Evolutionary conservation across 257 asterid genomes (phyloP), one percentile per base, ranked within the genome.

Genomic region (Solanum bulbocastanum): DNA sequence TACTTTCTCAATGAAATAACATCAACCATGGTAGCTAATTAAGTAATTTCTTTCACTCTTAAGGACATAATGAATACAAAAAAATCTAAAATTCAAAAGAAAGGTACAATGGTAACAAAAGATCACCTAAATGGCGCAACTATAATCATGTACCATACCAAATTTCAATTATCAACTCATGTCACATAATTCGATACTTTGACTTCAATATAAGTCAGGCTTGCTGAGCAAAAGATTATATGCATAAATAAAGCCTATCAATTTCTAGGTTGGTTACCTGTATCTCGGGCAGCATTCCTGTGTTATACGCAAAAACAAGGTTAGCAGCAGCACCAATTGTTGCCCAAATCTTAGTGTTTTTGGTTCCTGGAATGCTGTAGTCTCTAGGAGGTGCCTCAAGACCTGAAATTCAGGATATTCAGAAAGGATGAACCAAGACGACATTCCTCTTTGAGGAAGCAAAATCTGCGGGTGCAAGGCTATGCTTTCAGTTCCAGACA

Each of bases 201-300:
- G 37, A 78, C 62, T 78, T 78, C 65, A 78, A 1, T 42, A 25
- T 25, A n/a, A 13, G 84, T 14, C 62, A 7, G 25, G 65, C 42
- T 16, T 42, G 15, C 22, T 78, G 84, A 42, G 23, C 60, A 42
- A 78, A 78, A 78, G 11, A 40, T 78, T 1, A 42, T 42, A 42
- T 8, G 20, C 84, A 79, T 15, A 79, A 5, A 11, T 86, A 49
- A 33, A 83, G 44, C n/a, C 30, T 16, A 83, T 65, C 22, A 42
- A 86, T 75, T 49, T 46, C 32, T 18, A 22, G 46, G 79, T 88
- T 8, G 12, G 69, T 10, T 30, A 94, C 99, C 96, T 95, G 98
- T 88, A 95, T 93, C 94, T 95, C 99, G 6, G 99, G 99, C 85
- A 96, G 94, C 99, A 96, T 96, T 90, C 98, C 99, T 7, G 99